Percentiles rank a stretch among this genome's conserved stretches.
Evolutionary conservation across 2,329 filamentous ascomycete genomes (phyloP).

Genomic region (Cordyceps farinosa): DNA sequence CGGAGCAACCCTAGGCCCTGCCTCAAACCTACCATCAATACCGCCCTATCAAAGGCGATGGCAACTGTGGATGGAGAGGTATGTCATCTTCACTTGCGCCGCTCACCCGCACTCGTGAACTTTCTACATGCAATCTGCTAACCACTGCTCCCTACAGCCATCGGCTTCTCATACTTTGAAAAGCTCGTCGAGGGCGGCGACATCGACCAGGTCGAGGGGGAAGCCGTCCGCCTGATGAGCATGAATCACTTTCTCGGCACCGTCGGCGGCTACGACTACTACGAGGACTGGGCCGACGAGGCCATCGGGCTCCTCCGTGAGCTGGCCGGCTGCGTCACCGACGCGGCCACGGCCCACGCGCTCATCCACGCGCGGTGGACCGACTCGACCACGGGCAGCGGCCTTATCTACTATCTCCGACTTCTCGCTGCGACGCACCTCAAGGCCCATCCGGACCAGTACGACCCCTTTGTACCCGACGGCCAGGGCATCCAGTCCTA

Average conservation of each 20-base stretch:
- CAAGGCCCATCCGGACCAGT: constrained; percentile 67
- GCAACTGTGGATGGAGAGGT: constrained; percentile 98
- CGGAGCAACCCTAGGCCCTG: constrained; percentile 55
- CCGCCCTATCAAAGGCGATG: constrained; percentile 84
- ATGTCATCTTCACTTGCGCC: constrained; percentile 37
- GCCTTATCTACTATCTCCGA: constrained; percentile 81
- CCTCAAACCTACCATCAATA: constrained; percentile 83
- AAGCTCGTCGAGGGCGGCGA: constrained; percentile 68
- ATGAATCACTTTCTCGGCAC: constrained; percentile 67
- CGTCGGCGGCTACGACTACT: constrained; percentile 66
- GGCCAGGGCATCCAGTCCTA: constrained; percentile 61
- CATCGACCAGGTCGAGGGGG: constrained; percentile 60
- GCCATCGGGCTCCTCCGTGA: constrained; percentile 65
- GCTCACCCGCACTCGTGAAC: not conserved
- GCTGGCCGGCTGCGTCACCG: constrained; percentile 56
- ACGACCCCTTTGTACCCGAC: constrained; percentile 67
- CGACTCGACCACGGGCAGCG: constrained; percentile 59
- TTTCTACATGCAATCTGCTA: not conserved
- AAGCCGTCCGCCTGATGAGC: constrained; percentile 67
- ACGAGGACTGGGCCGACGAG: constrained; percentile 79
- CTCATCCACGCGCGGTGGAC: constrained; percentile 70
- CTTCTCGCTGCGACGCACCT: constrained; percentile 82
- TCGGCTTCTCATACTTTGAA: constrained; percentile 92
- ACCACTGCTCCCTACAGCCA: constrained; percentile 52
- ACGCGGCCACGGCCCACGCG: constrained; percentile 52